Conservation (phyloP, 2,329 filamentous ascomycete species). For the Botrytis porri region DNA sequence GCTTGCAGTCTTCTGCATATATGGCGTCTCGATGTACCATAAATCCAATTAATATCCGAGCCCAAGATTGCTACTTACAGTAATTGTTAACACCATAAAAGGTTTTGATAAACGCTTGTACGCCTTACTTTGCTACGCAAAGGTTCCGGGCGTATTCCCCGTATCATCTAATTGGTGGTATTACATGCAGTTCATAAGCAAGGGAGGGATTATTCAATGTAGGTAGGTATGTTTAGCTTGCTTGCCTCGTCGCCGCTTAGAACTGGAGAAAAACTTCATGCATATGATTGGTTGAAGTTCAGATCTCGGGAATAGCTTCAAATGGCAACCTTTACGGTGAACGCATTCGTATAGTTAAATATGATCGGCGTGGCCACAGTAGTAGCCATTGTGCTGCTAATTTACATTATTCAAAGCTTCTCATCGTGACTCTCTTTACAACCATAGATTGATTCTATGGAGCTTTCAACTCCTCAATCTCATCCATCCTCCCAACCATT, state of each 20-base stretch:
- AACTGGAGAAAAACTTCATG: background rate
- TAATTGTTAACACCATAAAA: background rate
- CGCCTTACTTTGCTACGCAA: background rate
- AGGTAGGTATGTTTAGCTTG: background rate
- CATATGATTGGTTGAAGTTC: background rate
- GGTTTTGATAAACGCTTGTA: background rate
- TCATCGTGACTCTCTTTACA: background rate
- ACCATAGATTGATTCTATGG: background rate
- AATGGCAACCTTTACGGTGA: background rate
- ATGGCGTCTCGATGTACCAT: background rate
- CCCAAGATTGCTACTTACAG: background rate
- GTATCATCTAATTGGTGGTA: background rate
- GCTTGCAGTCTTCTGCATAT: background rate
- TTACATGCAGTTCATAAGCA: background rate
- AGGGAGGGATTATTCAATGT: background rate
- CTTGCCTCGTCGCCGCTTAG: slow-evolving; percentile 9
- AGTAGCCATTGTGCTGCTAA: background rate
- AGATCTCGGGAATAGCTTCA: slow-evolving; percentile 2
- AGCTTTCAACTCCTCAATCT: background rate
- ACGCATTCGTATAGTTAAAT: background rate
- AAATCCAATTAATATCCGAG: background rate
- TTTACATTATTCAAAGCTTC: background rate
- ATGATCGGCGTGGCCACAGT: background rate
- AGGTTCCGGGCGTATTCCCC: background rate
- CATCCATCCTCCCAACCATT: slow-evolving; percentile 42